A percentile compares a stretch with the other conserved stretches of the same genome.
These are phyloP conservation scores for Fusarium sp. DNA, from an alignment of 2,329 filamentous ascomycete genomes.

Conservation along the genomic window DNA sequence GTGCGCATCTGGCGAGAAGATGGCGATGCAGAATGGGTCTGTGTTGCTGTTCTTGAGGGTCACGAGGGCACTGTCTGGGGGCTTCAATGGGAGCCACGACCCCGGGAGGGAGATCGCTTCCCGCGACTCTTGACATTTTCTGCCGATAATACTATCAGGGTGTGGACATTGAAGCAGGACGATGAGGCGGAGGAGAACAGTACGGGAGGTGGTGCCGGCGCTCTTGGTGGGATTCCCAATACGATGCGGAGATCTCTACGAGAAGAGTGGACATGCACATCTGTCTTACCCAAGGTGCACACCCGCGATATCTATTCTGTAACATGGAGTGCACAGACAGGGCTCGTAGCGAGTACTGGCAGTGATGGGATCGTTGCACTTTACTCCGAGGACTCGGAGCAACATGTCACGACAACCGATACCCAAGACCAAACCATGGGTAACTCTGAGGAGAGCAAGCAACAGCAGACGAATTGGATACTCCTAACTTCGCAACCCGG, in stretches of 20 bases:
- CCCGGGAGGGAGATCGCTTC: slow-evolving; percentile 53
- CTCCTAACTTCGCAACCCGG: slow-evolving; percentile 74
- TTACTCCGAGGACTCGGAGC: slow-evolving; percentile 56
- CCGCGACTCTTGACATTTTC: slow-evolving; percentile 82
- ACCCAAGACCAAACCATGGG: slow-evolving; percentile 38
- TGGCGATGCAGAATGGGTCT: slow-evolving; percentile 88
- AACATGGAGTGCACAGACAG: slow-evolving; percentile 81
- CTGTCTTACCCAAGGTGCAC: slow-evolving; percentile 78
- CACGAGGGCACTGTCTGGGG: slow-evolving; percentile 92
- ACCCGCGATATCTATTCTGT: slow-evolving; percentile 85
- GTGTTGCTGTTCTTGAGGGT: slow-evolving; percentile 81
- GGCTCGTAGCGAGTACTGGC: slow-evolving; percentile 85
- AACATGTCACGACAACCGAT: slow-evolving; percentile 36
- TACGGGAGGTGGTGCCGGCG: slow-evolving; percentile 49
- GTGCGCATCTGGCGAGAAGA: slow-evolving; percentile 91
- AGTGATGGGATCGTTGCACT: slow-evolving; percentile 85
- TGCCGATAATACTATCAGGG: slow-evolving; percentile 79
- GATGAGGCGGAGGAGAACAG: slow-evolving; percentile 48
- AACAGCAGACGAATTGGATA: slow-evolving; percentile 67
- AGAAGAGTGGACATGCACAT: slow-evolving; percentile 86
- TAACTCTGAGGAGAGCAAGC: slow-evolving; percentile 9
- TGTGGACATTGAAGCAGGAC: slow-evolving; percentile 76
- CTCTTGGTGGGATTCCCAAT: slow-evolving; percentile 77
- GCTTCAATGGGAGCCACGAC: slow-evolving; percentile 72
- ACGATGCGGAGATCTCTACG: slow-evolving; percentile 82